Percentiles rank a stretch among this genome's conserved stretches.
phyloP scores from a whole-genome alignment of 306 rosid species.

The Cicer pinnatifidum region DNA sequence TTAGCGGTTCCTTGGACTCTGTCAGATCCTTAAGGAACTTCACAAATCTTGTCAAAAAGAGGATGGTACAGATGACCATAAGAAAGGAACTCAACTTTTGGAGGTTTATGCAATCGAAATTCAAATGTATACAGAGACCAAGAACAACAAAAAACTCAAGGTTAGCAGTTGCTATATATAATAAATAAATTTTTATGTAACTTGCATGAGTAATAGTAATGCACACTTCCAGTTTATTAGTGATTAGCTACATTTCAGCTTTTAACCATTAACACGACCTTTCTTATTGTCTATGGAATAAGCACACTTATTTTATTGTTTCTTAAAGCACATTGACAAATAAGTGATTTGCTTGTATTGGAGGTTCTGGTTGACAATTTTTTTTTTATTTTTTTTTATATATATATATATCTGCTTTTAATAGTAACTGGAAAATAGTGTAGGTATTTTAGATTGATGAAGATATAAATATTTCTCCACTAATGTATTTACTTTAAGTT shows the following conservation, averaged over 20 bases:
- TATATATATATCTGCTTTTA: constrained; percentile 3
- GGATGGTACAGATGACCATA: constrained; percentile 98
- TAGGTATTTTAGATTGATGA: background rate
- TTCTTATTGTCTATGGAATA: constrained; percentile 4
- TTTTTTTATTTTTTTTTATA: no score
- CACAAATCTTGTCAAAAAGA: constrained; percentile 93
- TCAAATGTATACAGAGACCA: constrained; percentile 97
- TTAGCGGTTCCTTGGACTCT: constrained; percentile 38
- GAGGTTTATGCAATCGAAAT: constrained; percentile 96
- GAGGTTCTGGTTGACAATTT: background rate
- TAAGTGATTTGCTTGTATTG: constrained; percentile 28
- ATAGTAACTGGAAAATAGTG: background rate
- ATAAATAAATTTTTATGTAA: constrained; percentile 27
- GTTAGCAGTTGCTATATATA: constrained; percentile 50
- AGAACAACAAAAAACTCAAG: constrained; percentile 98
- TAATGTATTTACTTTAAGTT: background rate
- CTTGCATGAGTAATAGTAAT: constrained; percentile 15
- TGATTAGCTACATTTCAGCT: constrained; percentile 34
- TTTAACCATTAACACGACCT: background rate
- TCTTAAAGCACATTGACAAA: background rate
- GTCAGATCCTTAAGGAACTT: constrained; percentile 89
- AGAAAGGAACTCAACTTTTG: constrained; percentile 96
- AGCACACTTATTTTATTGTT: background rate
- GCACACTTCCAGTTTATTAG: constrained; percentile 2
- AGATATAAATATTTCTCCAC: constrained; percentile 1